Conservation (phyloP, 2,329 filamentous ascomycete genomes). For the Ophiostoma sp. region DNA sequence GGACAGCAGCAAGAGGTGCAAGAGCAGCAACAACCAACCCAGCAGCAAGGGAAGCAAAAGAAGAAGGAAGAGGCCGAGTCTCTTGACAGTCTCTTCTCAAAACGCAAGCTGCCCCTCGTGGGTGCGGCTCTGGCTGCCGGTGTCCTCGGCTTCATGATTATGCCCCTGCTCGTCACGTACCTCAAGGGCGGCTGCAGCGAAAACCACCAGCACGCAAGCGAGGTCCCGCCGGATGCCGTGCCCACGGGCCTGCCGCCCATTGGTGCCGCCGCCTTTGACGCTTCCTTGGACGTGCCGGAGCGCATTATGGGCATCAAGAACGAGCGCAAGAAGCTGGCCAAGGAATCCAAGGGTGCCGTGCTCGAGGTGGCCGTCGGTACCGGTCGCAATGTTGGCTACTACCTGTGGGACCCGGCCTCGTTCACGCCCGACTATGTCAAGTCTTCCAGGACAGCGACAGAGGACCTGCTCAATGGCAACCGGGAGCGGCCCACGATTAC, state of each 20-base stretch:
- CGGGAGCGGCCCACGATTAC: constrained; percentile 39
- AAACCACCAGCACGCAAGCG: constrained; percentile 17
- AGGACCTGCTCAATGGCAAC: constrained; percentile 18
- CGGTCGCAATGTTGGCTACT: constrained; percentile 61
- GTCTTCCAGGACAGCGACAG: neutral
- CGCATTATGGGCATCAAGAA: constrained; percentile 56
- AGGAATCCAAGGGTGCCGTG: constrained; percentile 55
- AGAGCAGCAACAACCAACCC: neutral
- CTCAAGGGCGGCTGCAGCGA: constrained; percentile 27
- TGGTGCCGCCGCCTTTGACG: constrained; percentile 57
- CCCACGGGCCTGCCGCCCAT: constrained; percentile 41
- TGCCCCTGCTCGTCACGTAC: constrained; percentile 30
- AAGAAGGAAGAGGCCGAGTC: constrained; percentile 23
- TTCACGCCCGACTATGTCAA: constrained; percentile 28
- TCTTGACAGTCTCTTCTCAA: constrained; percentile 34
- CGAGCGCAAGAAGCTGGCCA: constrained; percentile 52
- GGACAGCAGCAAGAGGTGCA: neutral
- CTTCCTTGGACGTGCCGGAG: constrained; percentile 58
- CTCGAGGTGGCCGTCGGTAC: constrained; percentile 65
- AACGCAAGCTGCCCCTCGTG: constrained; percentile 31
- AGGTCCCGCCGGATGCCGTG: constrained; percentile 22
- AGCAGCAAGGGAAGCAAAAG: neutral
- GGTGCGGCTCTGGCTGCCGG: constrained; percentile 32
- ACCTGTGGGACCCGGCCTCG: constrained; percentile 51
- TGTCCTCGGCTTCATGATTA: constrained; percentile 31